Evolutionary conservation across 2,329 filamentous ascomycete species (phyloP).

Genomic region (Neodidymelliopsis sp.): DNA sequence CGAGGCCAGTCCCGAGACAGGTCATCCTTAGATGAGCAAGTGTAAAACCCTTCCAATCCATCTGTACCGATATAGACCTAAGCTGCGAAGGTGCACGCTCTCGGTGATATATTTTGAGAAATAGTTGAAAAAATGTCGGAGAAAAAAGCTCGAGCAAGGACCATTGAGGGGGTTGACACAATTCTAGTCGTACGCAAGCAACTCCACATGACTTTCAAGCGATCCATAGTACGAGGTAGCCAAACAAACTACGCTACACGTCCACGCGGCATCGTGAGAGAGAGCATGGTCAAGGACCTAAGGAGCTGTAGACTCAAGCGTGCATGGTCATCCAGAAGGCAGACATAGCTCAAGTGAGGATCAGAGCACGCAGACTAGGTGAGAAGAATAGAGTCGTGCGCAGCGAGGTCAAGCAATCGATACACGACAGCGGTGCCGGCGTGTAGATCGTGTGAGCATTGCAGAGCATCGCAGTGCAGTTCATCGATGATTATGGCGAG

Average conservation of each 20-base stretch:
- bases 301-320: not conserved
- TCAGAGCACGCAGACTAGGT: conserved; percentile 12
- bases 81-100: too few relatives aligned
- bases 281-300: too few relatives aligned
- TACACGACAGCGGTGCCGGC: conserved; percentile 6
- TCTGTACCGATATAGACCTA: too few relatives aligned
- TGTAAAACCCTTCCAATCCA: too few relatives aligned
- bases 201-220: not conserved
- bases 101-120: conserved; percentile 7
- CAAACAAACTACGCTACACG: not conserved
- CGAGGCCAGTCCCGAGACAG: too few relatives aligned
- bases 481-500: conserved; percentile 25
- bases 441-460: conserved; percentile 14
- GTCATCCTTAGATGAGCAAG: too few relatives aligned
- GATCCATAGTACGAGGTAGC: not conserved
- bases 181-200: conserved; percentile 6
- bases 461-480: conserved; percentile 29
- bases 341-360: conserved; percentile 15
- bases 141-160: not conserved
- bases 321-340: conserved; percentile 9
- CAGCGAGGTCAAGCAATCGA: conserved; percentile 16
- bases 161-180: conserved; percentile 7
- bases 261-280: not conserved
- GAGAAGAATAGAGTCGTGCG: conserved; percentile 6
- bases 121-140: not conserved